These are phyloP conservation scores for Clavispora santaluciae DNA, from an alignment of 805 yeast genomes.

Conservation along the genomic window DNA sequence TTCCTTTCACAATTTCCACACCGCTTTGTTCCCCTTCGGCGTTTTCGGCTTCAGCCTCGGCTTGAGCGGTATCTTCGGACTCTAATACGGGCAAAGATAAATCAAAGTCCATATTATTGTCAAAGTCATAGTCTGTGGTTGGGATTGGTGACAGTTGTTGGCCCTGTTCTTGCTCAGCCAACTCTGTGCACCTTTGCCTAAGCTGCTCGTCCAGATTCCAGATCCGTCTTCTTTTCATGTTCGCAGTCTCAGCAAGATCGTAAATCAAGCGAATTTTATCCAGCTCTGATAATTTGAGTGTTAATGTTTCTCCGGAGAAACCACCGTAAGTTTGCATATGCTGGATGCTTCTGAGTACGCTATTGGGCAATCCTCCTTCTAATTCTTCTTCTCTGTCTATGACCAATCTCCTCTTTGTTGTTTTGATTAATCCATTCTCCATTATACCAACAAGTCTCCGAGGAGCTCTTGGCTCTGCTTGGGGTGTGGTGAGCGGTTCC, in stretches of 20 bases:
- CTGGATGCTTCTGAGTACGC: constrained; percentile 29
- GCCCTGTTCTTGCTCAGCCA: constrained; percentile 20
- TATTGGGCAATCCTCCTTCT: constrained; percentile 37
- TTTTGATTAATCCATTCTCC: constrained; percentile 42
- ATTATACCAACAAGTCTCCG: constrained; percentile 29
- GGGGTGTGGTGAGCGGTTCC: constrained; percentile 25
- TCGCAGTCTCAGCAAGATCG: constrained; percentile 28
- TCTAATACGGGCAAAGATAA: constrained; percentile 24
- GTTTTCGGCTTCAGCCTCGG: constrained; percentile 16
- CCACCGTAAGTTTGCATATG: constrained; percentile 17
- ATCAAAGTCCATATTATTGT: constrained; percentile 22
- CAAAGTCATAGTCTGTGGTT: constrained; percentile 7
- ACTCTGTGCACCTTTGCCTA: constrained; percentile 24
- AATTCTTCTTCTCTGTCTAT: constrained; percentile 44
- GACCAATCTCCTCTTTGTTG: constrained; percentile 41
- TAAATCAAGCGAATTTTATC: constrained; percentile 33
- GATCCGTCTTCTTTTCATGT: constrained; percentile 25
- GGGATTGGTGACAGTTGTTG: constrained; percentile 12
- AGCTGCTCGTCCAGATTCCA: constrained; percentile 29
- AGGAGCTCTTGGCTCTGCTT: constrained; percentile 16
- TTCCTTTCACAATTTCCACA: constrained; percentile 40
- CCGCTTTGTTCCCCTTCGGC: constrained; percentile 17
- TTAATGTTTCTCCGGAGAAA: constrained; percentile 16
- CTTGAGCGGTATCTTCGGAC: constrained; percentile 21
- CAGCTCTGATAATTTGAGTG: constrained; percentile 23